Conservation (phyloP, 441 rosid genomes). For the Syzygium malaccense region DNA sequence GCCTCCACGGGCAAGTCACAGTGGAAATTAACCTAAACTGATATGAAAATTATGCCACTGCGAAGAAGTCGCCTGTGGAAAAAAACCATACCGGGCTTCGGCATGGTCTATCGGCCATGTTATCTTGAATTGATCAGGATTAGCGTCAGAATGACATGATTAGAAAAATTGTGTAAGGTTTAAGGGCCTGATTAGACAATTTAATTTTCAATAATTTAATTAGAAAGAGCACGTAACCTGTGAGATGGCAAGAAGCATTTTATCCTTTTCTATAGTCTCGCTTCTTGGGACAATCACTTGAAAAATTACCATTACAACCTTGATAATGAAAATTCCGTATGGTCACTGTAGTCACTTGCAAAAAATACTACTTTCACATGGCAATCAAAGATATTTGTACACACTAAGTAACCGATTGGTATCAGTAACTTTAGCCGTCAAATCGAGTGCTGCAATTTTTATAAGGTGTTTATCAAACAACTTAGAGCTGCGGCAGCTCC, state of each 20-base stretch:
- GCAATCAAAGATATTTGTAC: accelerated
- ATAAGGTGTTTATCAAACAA: too few relatives aligned
- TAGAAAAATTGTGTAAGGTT: not conserved
- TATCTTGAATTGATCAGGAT: not conserved
- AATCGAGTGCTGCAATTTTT: too few relatives aligned
- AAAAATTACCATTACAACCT: accelerated
- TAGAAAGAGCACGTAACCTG: accelerated
- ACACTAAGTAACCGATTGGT: not conserved
- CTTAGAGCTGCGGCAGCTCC: too few relatives aligned
- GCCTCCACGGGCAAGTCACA: accelerated
- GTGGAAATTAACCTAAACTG: not conserved
- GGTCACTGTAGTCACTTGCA: accelerated
- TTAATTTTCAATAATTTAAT: accelerated
- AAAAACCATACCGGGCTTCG: accelerated
- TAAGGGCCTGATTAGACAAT: not conserved
- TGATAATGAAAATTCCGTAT: accelerated
- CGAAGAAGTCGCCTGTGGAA: accelerated
- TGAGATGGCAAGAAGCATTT: not conserved
- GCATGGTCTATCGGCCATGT: not conserved
- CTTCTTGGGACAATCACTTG: accelerated
- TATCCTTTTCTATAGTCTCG: not conserved
- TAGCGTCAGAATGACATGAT: accelerated
- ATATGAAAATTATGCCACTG: not conserved
- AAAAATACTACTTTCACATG: accelerated
- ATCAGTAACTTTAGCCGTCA: accelerated